These are phyloP conservation scores for Plectosphaerella plurivora DNA, from an alignment of 2,329 filamentous ascomycete species.

Conservation along the genomic window DNA sequence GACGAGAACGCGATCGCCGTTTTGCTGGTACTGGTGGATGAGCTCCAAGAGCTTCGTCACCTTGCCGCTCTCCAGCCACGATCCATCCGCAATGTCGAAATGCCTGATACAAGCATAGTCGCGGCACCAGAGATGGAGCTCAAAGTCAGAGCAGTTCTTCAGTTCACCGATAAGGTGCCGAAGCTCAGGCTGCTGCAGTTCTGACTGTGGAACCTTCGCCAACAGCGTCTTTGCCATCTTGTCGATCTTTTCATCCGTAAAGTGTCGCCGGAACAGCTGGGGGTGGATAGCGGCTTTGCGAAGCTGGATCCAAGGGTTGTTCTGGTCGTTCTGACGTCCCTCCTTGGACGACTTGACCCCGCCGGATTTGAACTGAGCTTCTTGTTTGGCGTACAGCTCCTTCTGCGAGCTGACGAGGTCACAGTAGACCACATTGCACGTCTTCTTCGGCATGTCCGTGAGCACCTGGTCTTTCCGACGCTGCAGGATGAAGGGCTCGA, in stretches of 20 bases:
- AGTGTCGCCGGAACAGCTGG: slow-evolving; percentile 78
- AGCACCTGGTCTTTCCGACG: slow-evolving; percentile 91
- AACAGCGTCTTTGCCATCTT: slow-evolving; percentile 77
- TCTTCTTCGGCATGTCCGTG: slow-evolving; percentile 76
- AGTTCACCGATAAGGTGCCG: slow-evolving; percentile 52
- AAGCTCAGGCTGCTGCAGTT: slow-evolving; percentile 47
- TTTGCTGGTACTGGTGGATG: slow-evolving; percentile 65
- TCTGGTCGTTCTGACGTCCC: slow-evolving; percentile 48
- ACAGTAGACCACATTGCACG: slow-evolving; percentile 73
- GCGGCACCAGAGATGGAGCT: slow-evolving; percentile 61
- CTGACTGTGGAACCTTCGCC: slow-evolving; percentile 56
- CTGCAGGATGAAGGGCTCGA: slow-evolving; percentile 91
- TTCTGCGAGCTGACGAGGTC: slow-evolving; percentile 70
- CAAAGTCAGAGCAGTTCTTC: slow-evolving; percentile 57
- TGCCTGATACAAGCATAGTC: slow-evolving; percentile 51
- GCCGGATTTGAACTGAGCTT: slow-evolving; percentile 59
- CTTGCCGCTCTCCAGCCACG: slow-evolving; percentile 70
- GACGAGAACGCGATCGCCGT: slow-evolving; percentile 81
- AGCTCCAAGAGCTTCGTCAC: slow-evolving; percentile 76
- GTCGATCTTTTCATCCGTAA: slow-evolving; percentile 67
- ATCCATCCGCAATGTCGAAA: slow-evolving; percentile 49
- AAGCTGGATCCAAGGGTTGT: slow-evolving; percentile 82
- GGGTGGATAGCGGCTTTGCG: slow-evolving; percentile 91
- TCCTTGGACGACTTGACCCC: slow-evolving; percentile 22
- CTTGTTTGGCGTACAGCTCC: slow-evolving; percentile 64